Conservation (phyloP, 257 asterid genomes). For the Marsdenia floribunda region DNA sequence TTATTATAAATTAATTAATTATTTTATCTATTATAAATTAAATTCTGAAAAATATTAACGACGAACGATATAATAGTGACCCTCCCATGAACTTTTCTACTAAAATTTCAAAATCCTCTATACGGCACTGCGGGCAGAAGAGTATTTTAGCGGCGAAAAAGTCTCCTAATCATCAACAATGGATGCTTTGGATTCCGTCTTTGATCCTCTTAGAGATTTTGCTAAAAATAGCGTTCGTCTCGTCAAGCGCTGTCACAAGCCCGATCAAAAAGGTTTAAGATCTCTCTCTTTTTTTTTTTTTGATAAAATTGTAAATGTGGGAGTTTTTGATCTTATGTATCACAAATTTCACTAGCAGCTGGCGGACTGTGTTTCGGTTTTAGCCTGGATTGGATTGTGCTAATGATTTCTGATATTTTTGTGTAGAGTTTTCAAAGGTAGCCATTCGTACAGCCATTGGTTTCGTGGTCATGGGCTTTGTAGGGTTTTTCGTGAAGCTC, state of each 20-base stretch:
- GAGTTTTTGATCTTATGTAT: not conserved
- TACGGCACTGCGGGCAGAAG: not conserved
- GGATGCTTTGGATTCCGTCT: slow-evolving; percentile 33
- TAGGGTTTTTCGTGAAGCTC: slow-evolving; percentile 38
- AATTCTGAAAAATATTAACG: too few species aligned
- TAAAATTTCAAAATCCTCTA: too few species aligned
- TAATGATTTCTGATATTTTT: not conserved
- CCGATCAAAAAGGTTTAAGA: slow-evolving; percentile 26
- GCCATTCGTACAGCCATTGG: slow-evolving; percentile 34
- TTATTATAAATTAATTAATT: too few species aligned
- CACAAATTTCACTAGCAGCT: not conserved
- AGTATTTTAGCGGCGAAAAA: not conserved
- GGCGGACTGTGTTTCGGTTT: not conserved
- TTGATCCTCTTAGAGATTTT: slow-evolving; percentile 35
- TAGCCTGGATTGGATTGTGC: not conserved
- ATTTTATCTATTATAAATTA: too few species aligned
- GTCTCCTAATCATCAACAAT: slow-evolving; percentile 2
- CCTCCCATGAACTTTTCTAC: too few species aligned
- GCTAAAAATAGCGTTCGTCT: slow-evolving; percentile 36
- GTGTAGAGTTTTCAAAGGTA: slow-evolving; percentile 32
- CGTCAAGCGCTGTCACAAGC: slow-evolving; percentile 36
- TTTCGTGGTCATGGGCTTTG: slow-evolving; percentile 37
- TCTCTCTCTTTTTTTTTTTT: too few species aligned
- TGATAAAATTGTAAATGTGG: not conserved
- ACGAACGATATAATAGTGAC: too few species aligned